Conservation (phyloP, 2,329 filamentous ascomycete genomes). For the Decorospora gaudefroyi region DNA sequence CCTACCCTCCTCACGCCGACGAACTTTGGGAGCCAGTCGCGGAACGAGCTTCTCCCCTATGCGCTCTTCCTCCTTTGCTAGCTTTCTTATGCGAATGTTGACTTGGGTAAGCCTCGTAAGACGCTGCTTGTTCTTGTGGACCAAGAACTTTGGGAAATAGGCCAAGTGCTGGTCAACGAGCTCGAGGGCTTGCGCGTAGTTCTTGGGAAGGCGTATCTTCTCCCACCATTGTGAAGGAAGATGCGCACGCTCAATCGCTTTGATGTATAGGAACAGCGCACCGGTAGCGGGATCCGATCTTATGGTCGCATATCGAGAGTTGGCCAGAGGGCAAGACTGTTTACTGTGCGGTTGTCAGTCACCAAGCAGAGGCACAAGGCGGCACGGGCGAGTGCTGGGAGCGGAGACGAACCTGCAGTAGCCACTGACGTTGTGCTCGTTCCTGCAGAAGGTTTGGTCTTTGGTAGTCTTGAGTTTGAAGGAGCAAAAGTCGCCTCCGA, state of each 20-base stretch:
- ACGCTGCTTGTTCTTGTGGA: constrained; percentile 96
- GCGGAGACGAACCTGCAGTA: constrained; percentile 27
- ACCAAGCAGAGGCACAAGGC: too few relatives aligned
- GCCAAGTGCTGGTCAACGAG: constrained; percentile 67
- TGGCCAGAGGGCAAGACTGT: constrained; percentile 85
- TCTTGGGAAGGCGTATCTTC: constrained; percentile 82
- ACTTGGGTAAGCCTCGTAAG: constrained; percentile 92
- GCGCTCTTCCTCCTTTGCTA: constrained; percentile 86
- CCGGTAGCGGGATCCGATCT: constrained; percentile 79
- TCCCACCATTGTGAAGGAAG: constrained; percentile 93
- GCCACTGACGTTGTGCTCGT: constrained; percentile 66
- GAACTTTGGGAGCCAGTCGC: constrained; percentile 88
- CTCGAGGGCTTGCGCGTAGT: constrained; percentile 86
- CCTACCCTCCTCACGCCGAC: constrained; percentile 54
- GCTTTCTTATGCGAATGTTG: constrained; percentile 72
- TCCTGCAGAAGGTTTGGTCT: constrained; percentile 86
- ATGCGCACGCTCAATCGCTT: constrained; percentile 71
- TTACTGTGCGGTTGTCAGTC: too few relatives aligned
- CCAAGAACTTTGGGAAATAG: constrained; percentile 92
- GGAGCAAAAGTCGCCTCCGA: constrained; percentile 92
- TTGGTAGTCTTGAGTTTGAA: constrained; percentile 81
- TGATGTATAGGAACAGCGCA: constrained; percentile 93
- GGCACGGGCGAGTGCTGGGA: too few relatives aligned
- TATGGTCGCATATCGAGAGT: constrained; percentile 90
- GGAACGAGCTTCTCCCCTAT: constrained; percentile 87